Evolutionary conservation across 2,329 filamentous ascomycete genomes (phyloP).

Genomic region (Pestalotiopsis sp.): DNA sequence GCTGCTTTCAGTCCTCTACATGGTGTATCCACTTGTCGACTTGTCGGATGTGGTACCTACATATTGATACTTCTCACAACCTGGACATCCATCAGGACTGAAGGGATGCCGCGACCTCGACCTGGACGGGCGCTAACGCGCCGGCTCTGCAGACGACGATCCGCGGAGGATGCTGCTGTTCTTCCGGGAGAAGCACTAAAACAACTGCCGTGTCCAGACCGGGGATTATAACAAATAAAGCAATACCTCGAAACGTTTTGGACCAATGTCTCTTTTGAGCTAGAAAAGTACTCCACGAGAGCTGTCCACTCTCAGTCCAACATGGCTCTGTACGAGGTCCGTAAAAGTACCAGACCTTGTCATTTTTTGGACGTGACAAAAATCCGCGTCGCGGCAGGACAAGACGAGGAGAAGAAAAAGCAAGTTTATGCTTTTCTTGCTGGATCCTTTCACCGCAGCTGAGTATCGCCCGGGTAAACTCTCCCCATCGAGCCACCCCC

Average conservation of each 20-base stretch:
- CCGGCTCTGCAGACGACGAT: neutral
- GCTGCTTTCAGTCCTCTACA: neutral
- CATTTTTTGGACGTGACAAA: neutral
- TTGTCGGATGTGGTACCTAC: neutral
- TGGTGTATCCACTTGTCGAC: neutral
- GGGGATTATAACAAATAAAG: neutral
- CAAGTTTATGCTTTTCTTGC: neutral
- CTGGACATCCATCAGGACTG: neutral
- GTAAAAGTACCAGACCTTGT: neutral
- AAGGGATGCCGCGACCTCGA: neutral
- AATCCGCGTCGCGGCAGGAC: neutral
- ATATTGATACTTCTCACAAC: no score
- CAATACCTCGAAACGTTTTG: neutral
- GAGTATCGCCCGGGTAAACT: neutral
- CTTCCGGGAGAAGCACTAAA: neutral
- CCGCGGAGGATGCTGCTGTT: neutral
- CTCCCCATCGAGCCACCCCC: neutral
- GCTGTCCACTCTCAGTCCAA: neutral
- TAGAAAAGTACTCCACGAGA: neutral
- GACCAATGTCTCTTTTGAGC: neutral
- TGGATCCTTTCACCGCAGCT: neutral
- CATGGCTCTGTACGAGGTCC: neutral
- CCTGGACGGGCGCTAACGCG: neutral
- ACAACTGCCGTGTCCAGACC: neutral
- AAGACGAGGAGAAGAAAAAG: neutral